phyloP scores from a whole-genome alignment of 495 filamentous ascomycete species.

The Sabuloglossum arenarium region DNA sequence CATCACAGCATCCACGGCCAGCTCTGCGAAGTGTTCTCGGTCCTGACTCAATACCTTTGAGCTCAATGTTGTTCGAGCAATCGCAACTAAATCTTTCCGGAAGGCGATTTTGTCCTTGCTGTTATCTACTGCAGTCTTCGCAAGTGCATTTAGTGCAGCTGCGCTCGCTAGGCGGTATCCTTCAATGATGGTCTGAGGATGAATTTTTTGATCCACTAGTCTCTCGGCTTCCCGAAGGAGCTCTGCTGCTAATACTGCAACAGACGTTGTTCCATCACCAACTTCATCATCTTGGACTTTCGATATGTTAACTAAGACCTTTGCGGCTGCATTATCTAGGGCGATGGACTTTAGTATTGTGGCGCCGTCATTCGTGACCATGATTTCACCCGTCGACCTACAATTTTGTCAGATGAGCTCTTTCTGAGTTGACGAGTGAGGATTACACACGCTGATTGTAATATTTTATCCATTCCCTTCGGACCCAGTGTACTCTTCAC shows the following conservation, averaged over 20 bases:
- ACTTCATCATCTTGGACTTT: slow-evolving; percentile 99
- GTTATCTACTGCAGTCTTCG: slow-evolving; percentile 70
- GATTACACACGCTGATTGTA: slow-evolving; percentile 72
- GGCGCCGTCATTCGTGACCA: slow-evolving; percentile 96
- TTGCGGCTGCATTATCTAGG: slow-evolving; percentile 95
- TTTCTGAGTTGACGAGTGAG: not conserved
- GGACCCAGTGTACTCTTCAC: slow-evolving; percentile 95
- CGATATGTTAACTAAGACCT: slow-evolving; percentile 95
- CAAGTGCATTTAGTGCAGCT: slow-evolving; percentile 67
- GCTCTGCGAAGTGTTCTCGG: slow-evolving; percentile 69
- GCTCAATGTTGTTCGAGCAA: slow-evolving; percentile 90
- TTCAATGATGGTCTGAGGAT: slow-evolving; percentile 98
- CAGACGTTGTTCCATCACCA: slow-evolving; percentile 83
- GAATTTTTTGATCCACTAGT: slow-evolving; percentile 90
- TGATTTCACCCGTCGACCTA: slow-evolving; percentile 87
- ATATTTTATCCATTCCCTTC: slow-evolving; percentile 99
- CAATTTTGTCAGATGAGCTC: slow-evolving; percentile 9
- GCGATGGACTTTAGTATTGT: slow-evolving; percentile 97
- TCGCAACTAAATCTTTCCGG: slow-evolving; percentile 71
- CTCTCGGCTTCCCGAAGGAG: slow-evolving; percentile 91
- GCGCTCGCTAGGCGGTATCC: slow-evolving; percentile 92
- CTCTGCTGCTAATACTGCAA: slow-evolving; percentile 86
- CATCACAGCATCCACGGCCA: slow-evolving; percentile 85
- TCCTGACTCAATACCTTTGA: slow-evolving; percentile 95
- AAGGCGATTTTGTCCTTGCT: slow-evolving; percentile 64